Percentiles rank a stretch among this genome's conserved stretches.
These are phyloP conservation scores for Plasmodium inui DNA, from an alignment of 169 alveolate species.

Conservation along the genomic window DNA sequence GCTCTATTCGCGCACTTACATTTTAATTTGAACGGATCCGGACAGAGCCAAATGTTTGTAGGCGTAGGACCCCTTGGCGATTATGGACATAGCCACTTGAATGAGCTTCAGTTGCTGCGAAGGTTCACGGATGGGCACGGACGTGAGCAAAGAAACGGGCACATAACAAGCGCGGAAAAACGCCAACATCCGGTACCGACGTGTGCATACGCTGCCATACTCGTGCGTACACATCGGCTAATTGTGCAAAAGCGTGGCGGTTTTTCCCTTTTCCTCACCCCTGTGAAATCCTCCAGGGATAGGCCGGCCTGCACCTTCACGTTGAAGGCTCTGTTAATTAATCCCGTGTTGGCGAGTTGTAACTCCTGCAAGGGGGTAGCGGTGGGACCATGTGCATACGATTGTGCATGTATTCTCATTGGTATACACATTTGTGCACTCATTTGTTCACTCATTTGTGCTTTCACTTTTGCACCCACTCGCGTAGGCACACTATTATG, in stretches of 20 bases:
- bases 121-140: not conserved
- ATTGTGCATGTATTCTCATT: not conserved
- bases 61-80: conserved; percentile 70
- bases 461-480: not conserved
- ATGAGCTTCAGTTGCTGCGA: conserved; percentile 79
- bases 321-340: conserved; percentile 22
- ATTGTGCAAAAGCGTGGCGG: not conserved
- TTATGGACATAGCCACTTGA: conserved; percentile 75
- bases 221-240: conserved; percentile 25
- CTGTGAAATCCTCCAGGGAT: conserved; percentile 30
- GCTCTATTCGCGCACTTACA: conserved; percentile 7
- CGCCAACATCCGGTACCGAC: conserved; percentile 72
- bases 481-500: not conserved
- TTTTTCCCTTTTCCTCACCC: conserved; percentile 27
- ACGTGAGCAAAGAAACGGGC: not conserved
- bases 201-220: conserved; percentile 42
- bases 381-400: not conserved
- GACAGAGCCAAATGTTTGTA: conserved; percentile 62
- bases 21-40: conserved; percentile 55
- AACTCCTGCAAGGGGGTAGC: conserved; percentile 34
- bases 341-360: not conserved
- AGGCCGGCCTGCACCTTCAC: conserved; percentile 28
- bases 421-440: not conserved
- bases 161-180: conserved; percentile 21
- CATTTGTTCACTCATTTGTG: too few relatives aligned